Evolutionary conservation across 108 stramenopile genomes (phyloP).

Genomic region (Skeletonema potamos): DNA sequence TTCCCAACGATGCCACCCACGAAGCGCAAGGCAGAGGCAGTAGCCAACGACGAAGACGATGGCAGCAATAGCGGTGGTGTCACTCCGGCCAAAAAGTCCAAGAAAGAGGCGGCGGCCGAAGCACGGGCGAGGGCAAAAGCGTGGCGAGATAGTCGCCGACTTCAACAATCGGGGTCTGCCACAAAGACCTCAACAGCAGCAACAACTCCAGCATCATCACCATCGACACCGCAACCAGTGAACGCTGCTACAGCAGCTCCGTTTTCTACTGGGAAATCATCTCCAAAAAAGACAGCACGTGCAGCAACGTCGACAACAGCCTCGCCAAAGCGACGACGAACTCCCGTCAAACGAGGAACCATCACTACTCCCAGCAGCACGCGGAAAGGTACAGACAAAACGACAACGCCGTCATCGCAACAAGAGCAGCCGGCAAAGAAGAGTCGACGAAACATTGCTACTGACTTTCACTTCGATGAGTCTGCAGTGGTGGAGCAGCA

Average conservation of each 20-base stretch:
- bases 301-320: not conserved
- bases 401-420: not conserved
- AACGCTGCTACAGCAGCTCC: not conserved
- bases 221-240: not conserved
- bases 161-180: not conserved
- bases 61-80: not conserved
- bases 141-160: conserved; percentile 8
- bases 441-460: not conserved
- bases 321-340: conserved; percentile 7
- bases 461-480: not conserved
- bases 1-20: conserved; percentile 40
- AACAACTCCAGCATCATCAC: not conserved
- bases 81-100: conserved; percentile 22
- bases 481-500: not conserved
- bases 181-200: conserved; percentile 1
- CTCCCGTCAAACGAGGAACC: not conserved
- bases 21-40: conserved; percentile 30
- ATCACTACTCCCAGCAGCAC: not conserved
- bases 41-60: not conserved
- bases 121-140: conserved; percentile 14
- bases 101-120: conserved; percentile 15
- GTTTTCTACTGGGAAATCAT: not conserved
- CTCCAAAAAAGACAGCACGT: not conserved
- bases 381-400: not conserved
- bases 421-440: not conserved